Evolutionary conservation across 768 basidiomycete species (phyloP), one percentile per base, ranked within the genome.

Genomic region (Tricholoma sp.): DNA sequence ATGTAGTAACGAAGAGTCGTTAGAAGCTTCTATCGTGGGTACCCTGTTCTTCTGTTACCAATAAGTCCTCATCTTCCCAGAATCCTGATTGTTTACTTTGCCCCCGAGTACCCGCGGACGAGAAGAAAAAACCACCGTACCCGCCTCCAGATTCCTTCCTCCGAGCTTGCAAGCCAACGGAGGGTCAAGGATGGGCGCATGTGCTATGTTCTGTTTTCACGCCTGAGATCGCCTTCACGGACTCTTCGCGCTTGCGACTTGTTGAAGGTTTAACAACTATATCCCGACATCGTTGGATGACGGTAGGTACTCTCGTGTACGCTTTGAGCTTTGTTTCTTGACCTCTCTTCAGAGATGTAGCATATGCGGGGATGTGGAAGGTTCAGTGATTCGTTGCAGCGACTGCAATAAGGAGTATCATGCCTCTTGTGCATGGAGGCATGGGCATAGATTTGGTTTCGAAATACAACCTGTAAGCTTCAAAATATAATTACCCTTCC

Each of bases 121-220:
- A 80, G 22, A 79, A 74, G 60, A 79, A 76, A 67, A 75, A 74
- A 58, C 66, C 70, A 5, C 70, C 75, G 27, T 73, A 75, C 52
- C 80, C 83, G 39, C 74, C 82, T 4, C 63, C 82, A 4, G 83
- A 88, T 63, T 80, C 78, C 29, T 95, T 80, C 67, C 73, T 94
- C 57, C 80, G 91, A 55, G 83, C 85, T 41, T 85, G 83, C 67
- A 96, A 95, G 66, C 91, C 91, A 6, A 96, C 94, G 0, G 94
- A 97, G 74, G 91, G 92, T 9, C 88, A 92, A 69, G 87, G 89
- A 56, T 97, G 94, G 94, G 86, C 85, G 0, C 96, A 98, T 68
- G 78, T 94, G 31, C 72, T 97, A 3, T 98, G 96, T 74, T 83
- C 94, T 2, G 84, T 91, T 0, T 98, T 93, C 73, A 83, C 85